Percentiles rank a stretch among this genome's conserved stretches.
Conservation (phyloP, 1,139 yeast species). For the Zygosaccharomyces sapae region DNA sequence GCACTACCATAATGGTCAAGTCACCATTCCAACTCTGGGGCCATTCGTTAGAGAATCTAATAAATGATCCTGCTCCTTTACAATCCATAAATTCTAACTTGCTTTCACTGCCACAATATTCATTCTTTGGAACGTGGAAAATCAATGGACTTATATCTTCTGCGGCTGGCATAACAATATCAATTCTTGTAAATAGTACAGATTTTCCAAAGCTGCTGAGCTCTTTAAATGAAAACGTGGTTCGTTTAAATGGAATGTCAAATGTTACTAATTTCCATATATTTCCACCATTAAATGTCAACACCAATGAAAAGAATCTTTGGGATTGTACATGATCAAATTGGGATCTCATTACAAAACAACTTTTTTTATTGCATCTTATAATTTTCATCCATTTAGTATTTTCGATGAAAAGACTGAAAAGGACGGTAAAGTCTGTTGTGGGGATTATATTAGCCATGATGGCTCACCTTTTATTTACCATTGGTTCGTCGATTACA, state of each 20-base stretch:
- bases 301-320: not conserved
- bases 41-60: constrained; percentile 28
- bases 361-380: constrained; percentile 34
- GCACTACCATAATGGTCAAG: constrained; percentile 24
- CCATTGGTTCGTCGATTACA: constrained; percentile 51
- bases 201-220: constrained; percentile 20
- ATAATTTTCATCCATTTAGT: constrained; percentile 38
- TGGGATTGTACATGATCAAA: constrained; percentile 7
- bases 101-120: constrained; percentile 24
- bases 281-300: constrained; percentile 3
- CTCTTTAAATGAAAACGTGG: constrained; percentile 34
- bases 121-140: constrained; percentile 43
- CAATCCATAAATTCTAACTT: constrained; percentile 37
- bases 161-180: constrained; percentile 44
- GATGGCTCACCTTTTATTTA: constrained; percentile 46
- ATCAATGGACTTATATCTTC: constrained; percentile 49
- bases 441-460: constrained; percentile 61
- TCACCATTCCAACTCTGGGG: constrained; percentile 42
- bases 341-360: constrained; percentile 27
- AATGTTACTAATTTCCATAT: constrained; percentile 17
- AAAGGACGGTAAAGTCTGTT: constrained; percentile 53
- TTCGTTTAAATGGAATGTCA: constrained; percentile 14
- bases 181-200: constrained; percentile 25
- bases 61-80: constrained; percentile 34
- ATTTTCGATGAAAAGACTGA: constrained; percentile 49